Evolutionary conservation across 495 filamentous ascomycete species (phyloP).

Genomic region (Penicillium parvum): DNA sequence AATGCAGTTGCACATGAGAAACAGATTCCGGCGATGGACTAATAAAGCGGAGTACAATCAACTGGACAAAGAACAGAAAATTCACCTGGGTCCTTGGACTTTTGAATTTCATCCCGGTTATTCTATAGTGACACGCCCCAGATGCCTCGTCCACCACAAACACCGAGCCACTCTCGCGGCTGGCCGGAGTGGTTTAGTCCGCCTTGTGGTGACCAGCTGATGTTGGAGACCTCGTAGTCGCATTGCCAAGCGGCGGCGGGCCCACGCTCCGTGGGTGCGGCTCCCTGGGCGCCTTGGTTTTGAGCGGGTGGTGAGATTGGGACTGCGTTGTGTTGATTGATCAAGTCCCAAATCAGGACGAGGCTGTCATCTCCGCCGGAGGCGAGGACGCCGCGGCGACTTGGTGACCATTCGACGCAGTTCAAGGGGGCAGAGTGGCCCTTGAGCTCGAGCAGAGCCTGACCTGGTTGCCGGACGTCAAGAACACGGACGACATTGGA

Average conservation of each 20-base stretch:
- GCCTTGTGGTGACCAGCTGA: slow-evolving; percentile 89
- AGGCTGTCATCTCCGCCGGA: slow-evolving; percentile 89
- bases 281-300: slow-evolving; percentile 29
- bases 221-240: slow-evolving; percentile 92
- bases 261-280: slow-evolving; percentile 46
- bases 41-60: slow-evolving; percentile 2
- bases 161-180: slow-evolving; percentile 88
- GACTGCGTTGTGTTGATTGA: slow-evolving; percentile 61
- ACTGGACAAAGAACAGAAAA: slow-evolving; percentile 4
- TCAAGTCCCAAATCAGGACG: slow-evolving; percentile 90
- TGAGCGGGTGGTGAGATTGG: slow-evolving; percentile 32
- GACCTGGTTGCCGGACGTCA: slow-evolving; percentile 93
- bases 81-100: too few relatives aligned
- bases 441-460: slow-evolving; percentile 88
- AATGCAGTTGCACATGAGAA: slow-evolving; percentile 17
- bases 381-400: slow-evolving; percentile 78
- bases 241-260: slow-evolving; percentile 88
- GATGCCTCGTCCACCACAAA: slow-evolving; percentile 84
- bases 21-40: slow-evolving; percentile 3
- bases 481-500: slow-evolving; percentile 90
- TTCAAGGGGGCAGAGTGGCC: slow-evolving; percentile 86
- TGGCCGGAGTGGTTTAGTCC: slow-evolving; percentile 56
- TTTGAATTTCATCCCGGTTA: neutral
- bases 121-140: slow-evolving; percentile 74
- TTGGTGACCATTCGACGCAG: slow-evolving; percentile 92